phyloP scores from a whole-genome alignment of 2,329 filamentous ascomycete species.

The Fusarium sambucinum region DNA sequence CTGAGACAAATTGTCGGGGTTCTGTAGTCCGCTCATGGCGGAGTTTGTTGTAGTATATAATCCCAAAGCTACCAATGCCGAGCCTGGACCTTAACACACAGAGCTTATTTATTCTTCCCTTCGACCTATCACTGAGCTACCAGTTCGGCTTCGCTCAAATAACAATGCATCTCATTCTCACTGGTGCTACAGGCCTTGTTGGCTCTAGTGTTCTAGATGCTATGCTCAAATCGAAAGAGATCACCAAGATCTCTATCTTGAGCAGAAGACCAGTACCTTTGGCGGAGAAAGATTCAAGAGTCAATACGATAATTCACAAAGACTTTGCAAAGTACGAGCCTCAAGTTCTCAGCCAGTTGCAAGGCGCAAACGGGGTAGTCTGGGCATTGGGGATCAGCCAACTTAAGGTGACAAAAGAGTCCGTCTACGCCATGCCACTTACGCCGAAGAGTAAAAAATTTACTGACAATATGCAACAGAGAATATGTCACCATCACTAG shows the following conservation, averaged over 20 bases:
- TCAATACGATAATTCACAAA: conserved; percentile 33
- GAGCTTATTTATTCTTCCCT: neutral
- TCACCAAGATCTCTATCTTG: conserved; percentile 40
- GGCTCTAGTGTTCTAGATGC: conserved; percentile 36
- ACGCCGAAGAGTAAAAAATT: neutral
- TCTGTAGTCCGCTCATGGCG: neutral
- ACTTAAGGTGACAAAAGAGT: conserved; percentile 36
- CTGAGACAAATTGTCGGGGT: neutral
- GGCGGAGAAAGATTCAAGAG: conserved; percentile 26
- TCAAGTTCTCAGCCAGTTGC: conserved; percentile 22
- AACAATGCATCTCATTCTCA: conserved; percentile 49
- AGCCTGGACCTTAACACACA: neutral
- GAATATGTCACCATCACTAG: conserved; percentile 37
- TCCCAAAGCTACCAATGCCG: neutral
- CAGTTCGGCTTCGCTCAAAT: no score
- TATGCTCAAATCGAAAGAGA: conserved; percentile 36
- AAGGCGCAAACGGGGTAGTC: conserved; percentile 32
- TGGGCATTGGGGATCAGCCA: conserved; percentile 42
- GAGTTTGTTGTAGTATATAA: conserved; percentile 2
- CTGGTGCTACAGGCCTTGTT: conserved; percentile 37
- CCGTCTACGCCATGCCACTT: neutral
- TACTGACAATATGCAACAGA: neutral
- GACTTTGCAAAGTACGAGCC: conserved; percentile 25
- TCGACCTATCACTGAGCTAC: neutral
- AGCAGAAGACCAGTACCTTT: conserved; percentile 34